Evolutionary conservation across 1,284 basidiomycete genomes (phyloP).

Genomic region (Agroathelia rolfsii): DNA sequence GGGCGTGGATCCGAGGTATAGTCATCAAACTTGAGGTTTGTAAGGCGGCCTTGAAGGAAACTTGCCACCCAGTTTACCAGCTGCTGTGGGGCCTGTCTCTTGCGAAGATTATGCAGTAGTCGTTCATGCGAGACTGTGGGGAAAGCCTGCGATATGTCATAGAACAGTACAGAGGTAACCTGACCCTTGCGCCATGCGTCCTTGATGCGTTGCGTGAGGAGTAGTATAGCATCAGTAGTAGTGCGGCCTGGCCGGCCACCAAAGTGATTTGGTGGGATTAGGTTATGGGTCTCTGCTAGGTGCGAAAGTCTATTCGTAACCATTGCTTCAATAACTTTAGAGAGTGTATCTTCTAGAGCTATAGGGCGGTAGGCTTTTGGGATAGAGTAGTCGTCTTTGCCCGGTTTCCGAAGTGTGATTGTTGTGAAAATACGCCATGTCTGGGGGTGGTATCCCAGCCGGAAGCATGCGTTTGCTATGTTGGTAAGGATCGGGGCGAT

Average conservation of each 20-base stretch:
- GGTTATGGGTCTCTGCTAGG: slow-evolving; percentile 14
- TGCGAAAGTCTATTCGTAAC: slow-evolving; percentile 16
- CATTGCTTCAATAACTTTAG: slow-evolving; percentile 22
- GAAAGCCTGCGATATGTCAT: slow-evolving; percentile 32
- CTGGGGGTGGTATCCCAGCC: slow-evolving; percentile 15
- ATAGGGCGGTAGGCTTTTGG: slow-evolving; percentile 30
- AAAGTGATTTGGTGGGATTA: slow-evolving; percentile 22
- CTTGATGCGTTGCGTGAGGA: slow-evolving; percentile 20
- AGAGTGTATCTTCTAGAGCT: slow-evolving; percentile 25
- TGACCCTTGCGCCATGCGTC: slow-evolving; percentile 23
- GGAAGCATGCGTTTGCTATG: slow-evolving; percentile 18
- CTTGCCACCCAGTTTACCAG: slow-evolving; percentile 15
- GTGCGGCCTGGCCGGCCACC: slow-evolving; percentile 24
- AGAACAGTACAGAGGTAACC: slow-evolving; percentile 23
- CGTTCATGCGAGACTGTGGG: slow-evolving; percentile 20
- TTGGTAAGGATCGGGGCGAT: slow-evolving; percentile 14
- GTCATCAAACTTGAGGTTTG: slow-evolving; percentile 21
- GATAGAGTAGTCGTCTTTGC: slow-evolving; percentile 23
- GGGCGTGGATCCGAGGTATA: slow-evolving; percentile 15
- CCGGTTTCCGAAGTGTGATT: slow-evolving; percentile 29
- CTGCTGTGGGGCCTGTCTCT: slow-evolving; percentile 17
- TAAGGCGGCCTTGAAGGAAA: slow-evolving; percentile 16
- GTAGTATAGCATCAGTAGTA: slow-evolving; percentile 27
- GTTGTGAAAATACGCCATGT: slow-evolving; percentile 24
- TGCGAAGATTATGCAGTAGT: slow-evolving; percentile 23